Evolutionary conservation across 306 rosid genomes (phyloP).

Genomic region (Abrus precatorius): DNA sequence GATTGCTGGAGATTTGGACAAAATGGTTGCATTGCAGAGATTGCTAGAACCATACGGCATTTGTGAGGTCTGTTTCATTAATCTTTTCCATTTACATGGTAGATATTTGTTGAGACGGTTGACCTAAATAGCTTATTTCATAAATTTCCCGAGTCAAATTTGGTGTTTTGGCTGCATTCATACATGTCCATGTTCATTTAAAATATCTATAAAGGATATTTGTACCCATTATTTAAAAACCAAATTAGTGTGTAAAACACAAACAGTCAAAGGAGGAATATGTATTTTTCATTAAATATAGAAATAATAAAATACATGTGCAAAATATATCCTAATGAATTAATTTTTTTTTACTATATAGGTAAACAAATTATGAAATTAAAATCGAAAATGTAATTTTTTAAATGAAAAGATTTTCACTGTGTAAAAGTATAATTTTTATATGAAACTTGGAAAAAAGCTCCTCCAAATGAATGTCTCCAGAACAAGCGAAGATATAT

Average conservation of each 20-base stretch:
- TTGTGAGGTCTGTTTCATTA: constrained; percentile 78
- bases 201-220: background rate
- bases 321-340: background rate
- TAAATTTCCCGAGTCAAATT: background rate
- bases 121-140: background rate
- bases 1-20: constrained; percentile 89
- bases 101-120: constrained; percentile 21
- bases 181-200: background rate
- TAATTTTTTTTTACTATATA: background rate
- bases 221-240: background rate
- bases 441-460: background rate
- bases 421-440: background rate
- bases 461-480: background rate
- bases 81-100: constrained; percentile 27
- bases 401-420: background rate
- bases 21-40: constrained; percentile 94
- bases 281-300: background rate
- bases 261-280: background rate
- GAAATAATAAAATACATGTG: background rate
- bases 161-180: constrained; percentile 10
- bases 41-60: constrained; percentile 85
- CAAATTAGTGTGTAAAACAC: background rate
- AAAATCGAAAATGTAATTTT: background rate
- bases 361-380: background rate
- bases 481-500: background rate